These are phyloP conservation scores for Myxozyma sirexii DNA, from an alignment of 805 yeast species.

Conservation along the genomic window DNA sequence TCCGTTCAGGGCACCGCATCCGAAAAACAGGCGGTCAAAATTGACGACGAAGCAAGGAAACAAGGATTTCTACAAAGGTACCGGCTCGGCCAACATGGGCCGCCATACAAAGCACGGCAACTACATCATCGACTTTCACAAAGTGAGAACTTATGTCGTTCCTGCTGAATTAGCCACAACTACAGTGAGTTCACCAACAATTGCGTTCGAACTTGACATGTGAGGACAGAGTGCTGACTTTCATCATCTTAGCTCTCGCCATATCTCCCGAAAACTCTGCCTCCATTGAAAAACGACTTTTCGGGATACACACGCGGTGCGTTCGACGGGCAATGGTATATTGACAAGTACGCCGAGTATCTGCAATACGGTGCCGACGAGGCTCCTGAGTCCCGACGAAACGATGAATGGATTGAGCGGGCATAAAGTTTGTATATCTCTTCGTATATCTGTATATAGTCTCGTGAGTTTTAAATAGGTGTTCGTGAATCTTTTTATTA, in stretches of 20 bases:
- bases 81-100: slow-evolving; percentile 93
- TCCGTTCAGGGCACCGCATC: neutral
- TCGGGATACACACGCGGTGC: slow-evolving; percentile 73
- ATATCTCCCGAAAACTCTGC: slow-evolving; percentile 72
- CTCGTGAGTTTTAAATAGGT: neutral
- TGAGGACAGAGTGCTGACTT: no score
- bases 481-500: neutral
- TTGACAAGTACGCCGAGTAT: slow-evolving; percentile 72
- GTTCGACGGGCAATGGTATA: slow-evolving; percentile 70
- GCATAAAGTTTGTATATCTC: slow-evolving; percentile 13
- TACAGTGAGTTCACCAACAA: slow-evolving; percentile 23
- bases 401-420: slow-evolving; percentile 36
- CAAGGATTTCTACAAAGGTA: slow-evolving; percentile 93
- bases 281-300: slow-evolving; percentile 67
- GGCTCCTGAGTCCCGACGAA: slow-evolving; percentile 37
- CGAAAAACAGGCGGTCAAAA: slow-evolving; percentile 48
- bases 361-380: slow-evolving; percentile 64
- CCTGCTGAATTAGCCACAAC: slow-evolving; percentile 53
- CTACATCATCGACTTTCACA: slow-evolving; percentile 77
- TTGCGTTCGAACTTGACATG: no score
- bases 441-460: neutral
- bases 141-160: slow-evolving; percentile 87
- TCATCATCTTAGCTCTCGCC: slow-evolving; percentile 78
- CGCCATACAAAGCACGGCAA: slow-evolving; percentile 70
- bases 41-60: slow-evolving; percentile 93